Evolutionary conservation across 331 rosid genomes (phyloP).

Genomic region (Quercus tomentella): DNA sequence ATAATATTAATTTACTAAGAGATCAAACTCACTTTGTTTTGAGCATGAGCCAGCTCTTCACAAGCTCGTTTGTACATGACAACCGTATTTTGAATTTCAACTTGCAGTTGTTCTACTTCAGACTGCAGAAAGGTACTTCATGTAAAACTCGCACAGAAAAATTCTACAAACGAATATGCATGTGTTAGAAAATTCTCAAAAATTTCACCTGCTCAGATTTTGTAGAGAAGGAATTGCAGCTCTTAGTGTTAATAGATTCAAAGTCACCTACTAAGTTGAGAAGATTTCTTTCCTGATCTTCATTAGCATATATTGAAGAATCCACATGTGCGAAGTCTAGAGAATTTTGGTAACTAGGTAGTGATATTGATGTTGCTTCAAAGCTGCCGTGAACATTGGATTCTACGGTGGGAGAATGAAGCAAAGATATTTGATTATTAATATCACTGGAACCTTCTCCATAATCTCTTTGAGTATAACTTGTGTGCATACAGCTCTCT

Average conservation of each 20-base stretch:
- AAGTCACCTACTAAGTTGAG: slow-evolving; percentile 30
- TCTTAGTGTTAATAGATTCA: slow-evolving; percentile 29
- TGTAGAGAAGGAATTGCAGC: slow-evolving; percentile 40
- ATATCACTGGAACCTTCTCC: slow-evolving; percentile 13
- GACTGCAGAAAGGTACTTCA: slow-evolving; percentile 35
- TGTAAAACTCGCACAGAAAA: not conserved
- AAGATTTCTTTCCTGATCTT: slow-evolving; percentile 32
- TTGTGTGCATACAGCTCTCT: slow-evolving; percentile 33
- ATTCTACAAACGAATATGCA: not conserved
- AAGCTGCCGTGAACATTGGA: slow-evolving; percentile 24
- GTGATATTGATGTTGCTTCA: slow-evolving; percentile 45
- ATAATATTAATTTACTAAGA: not conserved
- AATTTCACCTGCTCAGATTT: slow-evolving; percentile 52
- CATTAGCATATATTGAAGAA: slow-evolving; percentile 20
- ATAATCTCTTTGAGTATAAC: slow-evolving; percentile 32
- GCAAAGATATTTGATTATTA: slow-evolving; percentile 34
- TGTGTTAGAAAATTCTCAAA: not conserved
- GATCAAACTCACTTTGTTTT: slow-evolving; percentile 59
- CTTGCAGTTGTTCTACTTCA: slow-evolving; percentile 58
- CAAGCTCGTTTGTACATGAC: slow-evolving; percentile 73
- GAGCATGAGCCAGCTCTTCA: slow-evolving; percentile 70
- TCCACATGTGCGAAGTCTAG: slow-evolving; percentile 29
- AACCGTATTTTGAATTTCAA: slow-evolving; percentile 71
- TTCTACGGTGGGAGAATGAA: slow-evolving; percentile 26
- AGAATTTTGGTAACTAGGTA: slow-evolving; percentile 37